A percentile compares a stretch with the other conserved stretches of the same genome.
phyloP scores from a whole-genome alignment of 2,329 filamentous ascomycete genomes.

The Falciphora oryzae region DNA sequence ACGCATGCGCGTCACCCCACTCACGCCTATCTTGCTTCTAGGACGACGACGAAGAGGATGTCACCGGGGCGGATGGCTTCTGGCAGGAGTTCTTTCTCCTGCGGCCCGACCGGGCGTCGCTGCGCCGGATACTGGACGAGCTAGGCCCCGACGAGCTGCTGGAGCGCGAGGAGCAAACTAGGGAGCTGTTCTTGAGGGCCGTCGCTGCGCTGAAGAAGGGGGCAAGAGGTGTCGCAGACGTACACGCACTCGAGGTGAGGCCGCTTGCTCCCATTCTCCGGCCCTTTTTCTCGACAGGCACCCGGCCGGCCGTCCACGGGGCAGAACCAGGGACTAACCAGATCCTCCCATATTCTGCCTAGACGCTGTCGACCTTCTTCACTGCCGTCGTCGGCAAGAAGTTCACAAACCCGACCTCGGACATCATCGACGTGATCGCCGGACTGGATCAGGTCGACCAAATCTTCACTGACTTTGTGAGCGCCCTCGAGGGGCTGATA shows the following conservation, averaged over 20 bases:
- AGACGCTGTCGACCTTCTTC: slow-evolving; percentile 90
- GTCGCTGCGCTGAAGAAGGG: slow-evolving; percentile 57
- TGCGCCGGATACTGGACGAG: slow-evolving; percentile 64
- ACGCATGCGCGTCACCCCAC: background rate
- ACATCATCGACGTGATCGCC: slow-evolving; percentile 84
- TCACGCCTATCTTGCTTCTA: background rate
- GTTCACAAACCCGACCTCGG: slow-evolving; percentile 91
- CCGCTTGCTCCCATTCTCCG: slow-evolving; percentile 6
- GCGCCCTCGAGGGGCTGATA: slow-evolving; percentile 74
- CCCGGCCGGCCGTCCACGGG: background rate
- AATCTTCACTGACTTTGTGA: slow-evolving; percentile 84
- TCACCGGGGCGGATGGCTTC: slow-evolving; percentile 74
- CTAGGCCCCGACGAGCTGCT: slow-evolving; percentile 70
- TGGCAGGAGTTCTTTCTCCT: slow-evolving; percentile 96
- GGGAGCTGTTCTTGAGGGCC: slow-evolving; percentile 71
- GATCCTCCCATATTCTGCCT: background rate
- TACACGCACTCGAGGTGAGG: slow-evolving; percentile 80
- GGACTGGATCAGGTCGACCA: slow-evolving; percentile 84
- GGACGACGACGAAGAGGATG: slow-evolving; percentile 45
- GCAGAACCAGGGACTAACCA: background rate
- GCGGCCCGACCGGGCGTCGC: slow-evolving; percentile 64
- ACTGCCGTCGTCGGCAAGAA: slow-evolving; percentile 77
- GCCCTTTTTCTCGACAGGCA: background rate
- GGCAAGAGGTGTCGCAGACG: slow-evolving; percentile 53
- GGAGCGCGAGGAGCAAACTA: slow-evolving; percentile 68